These are phyloP conservation scores for Phialocephala sp. DNA, from an alignment of 2,329 filamentous ascomycete genomes.

Conservation along the genomic window DNA sequence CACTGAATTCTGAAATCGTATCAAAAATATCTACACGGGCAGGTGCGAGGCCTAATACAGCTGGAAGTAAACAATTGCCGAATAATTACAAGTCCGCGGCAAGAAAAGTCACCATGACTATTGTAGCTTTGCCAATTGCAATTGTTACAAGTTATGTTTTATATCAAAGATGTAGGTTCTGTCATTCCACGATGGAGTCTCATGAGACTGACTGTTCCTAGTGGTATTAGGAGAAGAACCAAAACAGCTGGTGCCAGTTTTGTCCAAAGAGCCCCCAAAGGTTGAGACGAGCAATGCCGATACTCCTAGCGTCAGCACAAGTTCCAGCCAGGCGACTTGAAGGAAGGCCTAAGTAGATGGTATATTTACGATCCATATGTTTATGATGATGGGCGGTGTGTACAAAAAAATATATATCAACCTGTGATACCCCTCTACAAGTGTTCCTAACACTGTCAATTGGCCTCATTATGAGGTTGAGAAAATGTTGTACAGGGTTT, in stretches of 20 bases:
- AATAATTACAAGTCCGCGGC: constrained; percentile 39
- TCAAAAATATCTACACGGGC: constrained; percentile 37
- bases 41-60: constrained; percentile 35
- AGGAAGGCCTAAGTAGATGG: not conserved
- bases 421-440: constrained; percentile 13
- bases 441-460: not conserved
- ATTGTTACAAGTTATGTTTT: constrained; percentile 43
- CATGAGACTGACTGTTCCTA: constrained; percentile 5
- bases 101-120: constrained; percentile 40
- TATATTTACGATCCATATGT: constrained; percentile 13
- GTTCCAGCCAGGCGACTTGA: not conserved
- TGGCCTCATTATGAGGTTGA: not conserved
- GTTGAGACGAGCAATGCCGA: not conserved
- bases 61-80: constrained; percentile 33
- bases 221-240: constrained; percentile 34
- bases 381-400: constrained; percentile 12
- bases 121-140: constrained; percentile 42
- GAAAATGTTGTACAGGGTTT: not conserved
- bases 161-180: constrained; percentile 41
- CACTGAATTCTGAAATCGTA: constrained; percentile 40
- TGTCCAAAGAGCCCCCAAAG: not conserved
- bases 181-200: not conserved
- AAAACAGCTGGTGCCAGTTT: constrained; percentile 25
- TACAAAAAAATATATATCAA: constrained; percentile 11
- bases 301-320: not conserved